Conservation (phyloP, 257 asterid species). For the Plectranthus barbatus region DNA sequence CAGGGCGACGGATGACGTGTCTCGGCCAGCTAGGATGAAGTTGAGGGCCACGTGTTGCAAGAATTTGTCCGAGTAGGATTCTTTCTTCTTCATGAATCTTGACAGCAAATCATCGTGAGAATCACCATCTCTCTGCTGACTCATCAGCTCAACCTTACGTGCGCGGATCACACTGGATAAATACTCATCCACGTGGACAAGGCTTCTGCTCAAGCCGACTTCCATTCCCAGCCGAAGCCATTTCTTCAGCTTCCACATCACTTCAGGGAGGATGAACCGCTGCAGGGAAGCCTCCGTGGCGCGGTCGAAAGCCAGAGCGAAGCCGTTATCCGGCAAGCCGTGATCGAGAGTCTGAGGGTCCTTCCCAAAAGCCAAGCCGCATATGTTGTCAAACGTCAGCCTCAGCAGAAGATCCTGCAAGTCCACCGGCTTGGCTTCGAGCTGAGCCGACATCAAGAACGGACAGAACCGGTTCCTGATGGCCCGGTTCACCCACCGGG, state of each 20-base stretch:
- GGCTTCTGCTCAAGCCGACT: slow-evolving; percentile 70
- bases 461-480: slow-evolving; percentile 69
- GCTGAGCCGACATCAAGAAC: slow-evolving; percentile 49
- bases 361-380: too few relatives aligned
- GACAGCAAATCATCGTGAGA: too few relatives aligned
- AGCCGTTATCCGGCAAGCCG: slow-evolving; percentile 60
- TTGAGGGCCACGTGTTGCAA: slow-evolving; percentile 83
- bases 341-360: slow-evolving; percentile 60
- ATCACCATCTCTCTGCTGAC: slow-evolving; percentile 41
- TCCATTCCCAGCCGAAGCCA: too few relatives aligned
- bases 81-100: too few relatives aligned
- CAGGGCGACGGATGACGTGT: too few relatives aligned
- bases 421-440: slow-evolving; percentile 47
- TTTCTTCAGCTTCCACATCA: slow-evolving; percentile 77
- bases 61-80: slow-evolving; percentile 60
- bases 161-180: slow-evolving; percentile 49
- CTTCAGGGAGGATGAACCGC: slow-evolving; percentile 75
- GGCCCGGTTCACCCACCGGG: slow-evolving; percentile 83
- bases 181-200: slow-evolving; percentile 57
- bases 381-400: slow-evolving; percentile 82
- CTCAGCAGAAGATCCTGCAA: slow-evolving; percentile 81
- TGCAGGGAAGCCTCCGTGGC: too few relatives aligned
- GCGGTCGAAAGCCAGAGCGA: too few relatives aligned
- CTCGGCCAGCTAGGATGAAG: too few relatives aligned
- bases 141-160: slow-evolving; percentile 60